Conservation (phyloP, 2,329 filamentous ascomycete species). For the Arthroderma sp. region DNA sequence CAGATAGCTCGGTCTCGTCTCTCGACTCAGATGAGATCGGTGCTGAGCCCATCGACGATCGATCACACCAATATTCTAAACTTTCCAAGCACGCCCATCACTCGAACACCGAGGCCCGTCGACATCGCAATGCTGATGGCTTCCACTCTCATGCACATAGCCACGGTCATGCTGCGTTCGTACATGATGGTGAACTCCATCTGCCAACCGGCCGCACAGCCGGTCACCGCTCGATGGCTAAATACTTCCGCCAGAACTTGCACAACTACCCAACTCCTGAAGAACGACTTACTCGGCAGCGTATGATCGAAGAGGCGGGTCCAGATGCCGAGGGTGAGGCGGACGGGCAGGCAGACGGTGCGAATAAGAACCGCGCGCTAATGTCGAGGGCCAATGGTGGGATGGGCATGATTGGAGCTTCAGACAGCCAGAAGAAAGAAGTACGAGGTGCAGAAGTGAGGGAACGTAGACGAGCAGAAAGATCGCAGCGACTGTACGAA, state of each 20-base stretch:
- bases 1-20: conserved; percentile 80
- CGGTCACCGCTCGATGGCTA: conserved; percentile 75
- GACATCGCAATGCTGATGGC: conserved; percentile 62
- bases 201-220: conserved; percentile 80
- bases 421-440: conserved; percentile 60
- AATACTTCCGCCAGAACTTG: conserved; percentile 88
- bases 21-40: conserved; percentile 68
- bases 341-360: conserved; percentile 18
- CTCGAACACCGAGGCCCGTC: conserved; percentile 52
- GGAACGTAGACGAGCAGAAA: conserved; percentile 52
- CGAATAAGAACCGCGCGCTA: conserved; percentile 40
- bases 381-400: conserved; percentile 60
- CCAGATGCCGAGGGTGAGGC: conserved; percentile 40
- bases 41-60: conserved; percentile 57
- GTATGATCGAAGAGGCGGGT: conserved; percentile 43
- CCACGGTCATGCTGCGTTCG: conserved; percentile 58
- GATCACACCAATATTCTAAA: conserved; percentile 58
- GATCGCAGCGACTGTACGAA: conserved; percentile 51
- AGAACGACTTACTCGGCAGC: conserved; percentile 56
- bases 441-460: conserved; percentile 56
- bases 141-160: conserved; percentile 77
- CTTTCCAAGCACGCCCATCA: conserved; percentile 57
- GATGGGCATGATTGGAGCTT: conserved; percentile 63
- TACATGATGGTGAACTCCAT: conserved; percentile 88
- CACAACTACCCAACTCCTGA: conserved; percentile 67